phyloP scores from a whole-genome alignment of 345 rosid species.

The Xanthoceras sorbifolium region DNA sequence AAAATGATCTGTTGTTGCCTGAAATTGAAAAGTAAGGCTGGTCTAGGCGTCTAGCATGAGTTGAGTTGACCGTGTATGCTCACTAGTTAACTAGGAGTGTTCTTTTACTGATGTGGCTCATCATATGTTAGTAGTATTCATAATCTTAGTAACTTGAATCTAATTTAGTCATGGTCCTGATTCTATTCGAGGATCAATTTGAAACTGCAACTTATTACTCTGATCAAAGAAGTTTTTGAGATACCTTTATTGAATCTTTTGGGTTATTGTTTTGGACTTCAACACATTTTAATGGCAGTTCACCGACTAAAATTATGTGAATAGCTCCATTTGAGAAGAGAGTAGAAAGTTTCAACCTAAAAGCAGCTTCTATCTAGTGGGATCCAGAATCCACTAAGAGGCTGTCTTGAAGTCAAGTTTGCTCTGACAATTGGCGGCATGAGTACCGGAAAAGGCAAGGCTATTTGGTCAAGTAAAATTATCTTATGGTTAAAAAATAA shows the following conservation, averaged over 20 bases:
- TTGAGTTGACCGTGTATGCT: background rate
- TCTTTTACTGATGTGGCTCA: background rate
- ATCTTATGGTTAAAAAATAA: background rate
- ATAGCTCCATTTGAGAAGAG: background rate
- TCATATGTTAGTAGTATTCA: background rate
- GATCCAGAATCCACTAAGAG: conserved; percentile 26
- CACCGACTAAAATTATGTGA: background rate
- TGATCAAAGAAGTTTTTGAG: background rate
- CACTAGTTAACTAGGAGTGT: background rate
- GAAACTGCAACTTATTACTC: too few relatives aligned
- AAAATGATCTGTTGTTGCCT: conserved; percentile 14
- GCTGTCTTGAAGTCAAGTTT: background rate
- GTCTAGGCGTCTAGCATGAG: background rate
- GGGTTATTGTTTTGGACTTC: background rate
- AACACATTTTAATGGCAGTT: background rate
- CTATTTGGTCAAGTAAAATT: conserved; percentile 12
- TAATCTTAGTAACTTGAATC: background rate
- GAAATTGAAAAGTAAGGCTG: conserved; percentile 4
- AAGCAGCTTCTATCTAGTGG: background rate
- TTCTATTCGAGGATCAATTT: background rate
- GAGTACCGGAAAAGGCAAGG: conserved; percentile 35
- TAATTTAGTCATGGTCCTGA: background rate
- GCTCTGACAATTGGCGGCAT: conserved; percentile 27
- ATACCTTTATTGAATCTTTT: too few relatives aligned
- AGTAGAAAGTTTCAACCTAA: too few relatives aligned